Conservation (phyloP, 2,329 filamentous ascomycete genomes). For the Neofusicoccum cordaticola region DNA sequence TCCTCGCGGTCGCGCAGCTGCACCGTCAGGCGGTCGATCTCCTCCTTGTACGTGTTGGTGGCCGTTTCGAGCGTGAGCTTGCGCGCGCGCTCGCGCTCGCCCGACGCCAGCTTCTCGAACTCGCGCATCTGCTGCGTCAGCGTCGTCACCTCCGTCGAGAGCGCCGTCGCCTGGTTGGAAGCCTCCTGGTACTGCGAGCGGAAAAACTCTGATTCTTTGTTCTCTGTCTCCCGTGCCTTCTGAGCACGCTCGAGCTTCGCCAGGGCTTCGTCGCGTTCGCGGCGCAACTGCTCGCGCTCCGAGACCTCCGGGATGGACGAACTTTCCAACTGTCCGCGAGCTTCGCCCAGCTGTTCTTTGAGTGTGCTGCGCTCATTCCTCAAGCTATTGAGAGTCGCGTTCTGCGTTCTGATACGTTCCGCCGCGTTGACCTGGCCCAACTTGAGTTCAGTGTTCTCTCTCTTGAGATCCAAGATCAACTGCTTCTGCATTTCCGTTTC, state of each 20-base stretch:
- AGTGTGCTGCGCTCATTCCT: conserved; percentile 16
- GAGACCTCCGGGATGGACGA: not conserved
- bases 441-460: conserved; percentile 1
- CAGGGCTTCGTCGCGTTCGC: conserved; percentile 28
- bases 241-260: conserved; percentile 29
- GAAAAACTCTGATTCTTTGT: conserved; percentile 56
- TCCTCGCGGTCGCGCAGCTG: conserved; percentile 20
- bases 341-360: not conserved
- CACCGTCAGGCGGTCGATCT: conserved; percentile 27
- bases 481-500: conserved; percentile 2
- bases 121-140: conserved; percentile 18
- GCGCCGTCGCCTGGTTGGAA: not conserved
- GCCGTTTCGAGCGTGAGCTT: not conserved
- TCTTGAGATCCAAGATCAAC: not conserved
- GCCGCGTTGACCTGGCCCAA: not conserved
- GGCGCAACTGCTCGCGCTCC: conserved; percentile 7
- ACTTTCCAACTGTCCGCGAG: not conserved
- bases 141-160: not conserved
- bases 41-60: conserved; percentile 17
- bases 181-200: conserved; percentile 53
- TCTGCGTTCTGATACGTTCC: conserved; percentile 26
- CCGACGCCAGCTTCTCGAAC: not conserved
- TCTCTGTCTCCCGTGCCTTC: conserved; percentile 30
- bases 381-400: conserved; percentile 28
- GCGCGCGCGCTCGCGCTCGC: conserved; percentile 5